Evolutionary conservation across 805 yeast species (phyloP), one percentile per base, ranked within the genome.

Genomic region (Pichia exigua): DNA sequence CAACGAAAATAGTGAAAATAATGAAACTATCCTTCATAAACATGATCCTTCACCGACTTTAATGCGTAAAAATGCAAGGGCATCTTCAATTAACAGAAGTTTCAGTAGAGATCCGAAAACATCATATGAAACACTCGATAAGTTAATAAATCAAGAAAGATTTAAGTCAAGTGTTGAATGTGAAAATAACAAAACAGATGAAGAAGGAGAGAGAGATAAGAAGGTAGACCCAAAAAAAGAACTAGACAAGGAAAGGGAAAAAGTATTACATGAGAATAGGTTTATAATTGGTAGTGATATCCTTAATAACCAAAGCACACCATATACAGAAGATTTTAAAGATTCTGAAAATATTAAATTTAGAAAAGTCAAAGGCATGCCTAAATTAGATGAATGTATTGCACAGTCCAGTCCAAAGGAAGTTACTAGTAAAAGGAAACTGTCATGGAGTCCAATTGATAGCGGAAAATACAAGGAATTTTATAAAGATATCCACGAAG

Each of bases 401-500:
- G 50, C 27, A 35, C 39, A 35, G 7, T 42, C n/a, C 6, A 42
- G 10, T 42, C 30, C 30, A n/a, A 27, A 20, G 22, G 24, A 24
- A 49, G 53, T 42, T 54, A 18, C 2, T 42, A 21, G 9, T 8
- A 43, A 17, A 18, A 21, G 47, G n/a, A 42, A 18, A 20, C 15
- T 17, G 17, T 17, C 4, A 38, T 67, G 72, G 74, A 22, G 18
- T 0, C 61, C 66, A 1, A 63, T 70, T 15, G 66, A 66, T 42
- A 62, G 62, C 4, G 59, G 60, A 15, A 55, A 54, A 28, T 60
- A 69, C 10, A 59, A 63, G 42, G 55, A 56, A 4, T 51, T 58
- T 41, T 54, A 63, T 5, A 56, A 57, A 3, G 73, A 72, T 22
- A 50, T 73, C 18, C 55, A 62, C 28, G 66, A 65, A 11, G 69